Percentiles rank a stretch among this genome's conserved stretches.
These are phyloP conservation scores for Suaeda aralocaspica DNA, from an alignment of 148 eudicot genomes.

Conservation along the genomic window DNA sequence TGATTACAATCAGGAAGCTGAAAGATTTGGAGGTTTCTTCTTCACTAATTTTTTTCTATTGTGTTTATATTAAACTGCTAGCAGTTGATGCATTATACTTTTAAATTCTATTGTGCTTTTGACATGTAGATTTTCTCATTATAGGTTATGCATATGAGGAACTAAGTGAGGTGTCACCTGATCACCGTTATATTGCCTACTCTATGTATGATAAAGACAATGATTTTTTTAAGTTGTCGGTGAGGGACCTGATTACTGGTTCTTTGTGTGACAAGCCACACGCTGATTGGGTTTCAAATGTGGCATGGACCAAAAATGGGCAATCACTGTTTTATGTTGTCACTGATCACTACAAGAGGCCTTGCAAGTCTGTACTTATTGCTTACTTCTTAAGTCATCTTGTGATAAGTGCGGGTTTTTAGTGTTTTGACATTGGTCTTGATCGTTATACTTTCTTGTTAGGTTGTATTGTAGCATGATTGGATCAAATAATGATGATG, in stretches of 20 bases:
- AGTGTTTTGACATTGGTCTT: slow-evolving; percentile 3
- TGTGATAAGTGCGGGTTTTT: neutral
- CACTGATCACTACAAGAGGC: slow-evolving; percentile 76
- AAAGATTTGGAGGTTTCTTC: slow-evolving; percentile 78
- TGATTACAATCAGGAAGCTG: slow-evolving; percentile 89
- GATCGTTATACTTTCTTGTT: slow-evolving; percentile 15
- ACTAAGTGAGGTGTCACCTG: slow-evolving; percentile 87
- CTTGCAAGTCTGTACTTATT: slow-evolving; percentile 53
- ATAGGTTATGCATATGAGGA: slow-evolving; percentile 93
- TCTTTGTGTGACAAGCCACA: slow-evolving; percentile 79
- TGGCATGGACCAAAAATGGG: slow-evolving; percentile 87
- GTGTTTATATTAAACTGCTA: neutral
- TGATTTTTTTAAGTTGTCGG: slow-evolving; percentile 77
- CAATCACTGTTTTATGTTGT: slow-evolving; percentile 75
- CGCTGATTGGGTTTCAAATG: slow-evolving; percentile 71
- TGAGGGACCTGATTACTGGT: slow-evolving; percentile 66
- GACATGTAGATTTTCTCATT: slow-evolving; percentile 3
- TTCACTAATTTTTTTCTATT: neutral
- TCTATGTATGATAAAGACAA: slow-evolving; percentile 96
- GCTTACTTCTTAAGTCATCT: neutral
- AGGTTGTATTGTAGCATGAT: slow-evolving; percentile 72
- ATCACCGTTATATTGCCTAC: slow-evolving; percentile 84
- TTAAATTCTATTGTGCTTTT: neutral
- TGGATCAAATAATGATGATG: slow-evolving; percentile 66
- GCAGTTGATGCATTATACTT: neutral